These are phyloP conservation scores for Tulasnella sp. DNA, from an alignment of 768 basidiomycete species.

Conservation along the genomic window DNA sequence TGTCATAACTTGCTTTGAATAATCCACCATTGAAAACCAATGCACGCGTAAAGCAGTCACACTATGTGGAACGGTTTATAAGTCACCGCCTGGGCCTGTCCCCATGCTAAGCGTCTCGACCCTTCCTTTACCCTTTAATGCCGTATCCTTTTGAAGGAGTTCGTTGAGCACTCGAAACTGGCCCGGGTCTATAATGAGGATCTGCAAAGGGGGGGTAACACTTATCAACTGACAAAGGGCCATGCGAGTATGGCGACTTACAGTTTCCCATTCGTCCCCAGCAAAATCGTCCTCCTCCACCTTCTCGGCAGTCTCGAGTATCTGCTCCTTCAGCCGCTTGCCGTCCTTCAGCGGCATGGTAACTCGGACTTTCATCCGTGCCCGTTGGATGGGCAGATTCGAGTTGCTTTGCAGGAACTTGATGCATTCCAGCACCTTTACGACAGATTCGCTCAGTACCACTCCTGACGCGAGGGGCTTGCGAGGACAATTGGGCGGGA, in stretches of 20 bases:
- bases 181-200: constrained; percentile 84
- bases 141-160: constrained; percentile 79
- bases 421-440: constrained; percentile 81
- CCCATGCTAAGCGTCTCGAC: constrained; percentile 51
- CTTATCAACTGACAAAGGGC: not conserved
- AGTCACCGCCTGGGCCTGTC: not conserved
- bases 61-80: not conserved
- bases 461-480: no score
- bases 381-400: constrained; percentile 83
- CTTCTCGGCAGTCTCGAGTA: constrained; percentile 62
- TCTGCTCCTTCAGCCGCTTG: constrained; percentile 53
- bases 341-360: constrained; percentile 58
- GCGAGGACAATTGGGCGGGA: not conserved
- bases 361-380: constrained; percentile 83
- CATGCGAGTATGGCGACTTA: constrained; percentile 32
- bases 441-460: not conserved
- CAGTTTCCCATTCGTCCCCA: constrained; percentile 72
- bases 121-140: constrained; percentile 54
- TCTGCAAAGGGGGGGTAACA: constrained; percentile 33
- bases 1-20: no score
- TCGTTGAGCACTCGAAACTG: constrained; percentile 85
- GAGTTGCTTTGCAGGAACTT: constrained; percentile 68
- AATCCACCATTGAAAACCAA: no score
- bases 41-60: no score
- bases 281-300: constrained; percentile 72